Evolutionary conservation across 306 rosid species (phyloP).

Genomic region (Quercus dentata): DNA sequence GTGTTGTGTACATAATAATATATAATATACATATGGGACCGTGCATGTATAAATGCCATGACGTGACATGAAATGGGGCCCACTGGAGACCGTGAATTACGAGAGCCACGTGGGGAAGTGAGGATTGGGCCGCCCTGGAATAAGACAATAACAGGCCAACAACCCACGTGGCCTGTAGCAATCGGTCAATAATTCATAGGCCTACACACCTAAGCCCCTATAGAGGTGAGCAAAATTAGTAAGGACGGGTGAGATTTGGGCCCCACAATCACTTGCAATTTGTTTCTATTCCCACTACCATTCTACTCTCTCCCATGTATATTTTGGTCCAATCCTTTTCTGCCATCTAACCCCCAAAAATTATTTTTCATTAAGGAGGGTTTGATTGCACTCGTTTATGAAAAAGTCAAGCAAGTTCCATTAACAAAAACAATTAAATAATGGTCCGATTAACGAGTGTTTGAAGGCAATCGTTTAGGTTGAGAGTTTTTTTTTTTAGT

Average conservation of each 20-base stretch:
- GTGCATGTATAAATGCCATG: background rate
- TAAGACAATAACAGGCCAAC: slow-evolving; percentile 64
- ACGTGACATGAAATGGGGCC: background rate
- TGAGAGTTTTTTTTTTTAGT: no score
- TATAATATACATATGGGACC: background rate
- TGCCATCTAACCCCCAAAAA: background rate
- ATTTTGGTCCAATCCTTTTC: background rate
- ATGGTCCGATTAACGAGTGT: no score
- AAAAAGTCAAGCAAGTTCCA: no score
- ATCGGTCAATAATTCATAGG: slow-evolving; percentile 35
- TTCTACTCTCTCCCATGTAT: no score
- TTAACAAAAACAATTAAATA: no score
- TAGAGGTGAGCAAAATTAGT: background rate
- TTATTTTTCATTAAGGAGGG: no score
- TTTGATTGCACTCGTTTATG: no score
- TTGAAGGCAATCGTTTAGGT: no score
- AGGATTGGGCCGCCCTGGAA: slow-evolving; percentile 15
- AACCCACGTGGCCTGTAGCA: slow-evolving; percentile 68
- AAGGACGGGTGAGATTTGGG: background rate
- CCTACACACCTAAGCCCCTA: background rate
- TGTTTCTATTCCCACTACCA: background rate
- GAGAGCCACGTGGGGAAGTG: slow-evolving; percentile 5
- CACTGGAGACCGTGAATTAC: background rate
- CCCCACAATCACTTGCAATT: background rate
- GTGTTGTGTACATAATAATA: no score